Conservation (phyloP, 768 basidiomycete genomes). For the Rhodosporidiobolus sp. region DNA sequence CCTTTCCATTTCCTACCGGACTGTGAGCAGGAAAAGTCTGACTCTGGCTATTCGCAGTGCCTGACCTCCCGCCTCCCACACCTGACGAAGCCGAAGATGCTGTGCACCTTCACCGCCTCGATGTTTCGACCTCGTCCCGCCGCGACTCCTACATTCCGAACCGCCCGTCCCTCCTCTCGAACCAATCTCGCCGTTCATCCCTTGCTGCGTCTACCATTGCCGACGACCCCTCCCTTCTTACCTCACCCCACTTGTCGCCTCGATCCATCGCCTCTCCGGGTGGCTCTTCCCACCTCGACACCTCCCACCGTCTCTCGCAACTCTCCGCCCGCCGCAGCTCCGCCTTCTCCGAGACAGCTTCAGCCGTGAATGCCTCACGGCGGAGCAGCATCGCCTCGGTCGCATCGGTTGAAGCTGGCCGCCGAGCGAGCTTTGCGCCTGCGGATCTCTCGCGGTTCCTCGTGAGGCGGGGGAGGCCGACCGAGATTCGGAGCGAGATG, state of each 20-base stretch:
- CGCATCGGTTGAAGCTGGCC: not conserved
- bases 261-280: not conserved
- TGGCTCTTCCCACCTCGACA: not conserved
- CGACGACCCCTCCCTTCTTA: not conserved
- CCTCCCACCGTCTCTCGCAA: not conserved
- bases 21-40: too few species aligned
- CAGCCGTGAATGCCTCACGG: not conserved
- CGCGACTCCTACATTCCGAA: constrained; percentile 4
- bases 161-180: not conserved
- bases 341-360: not conserved
- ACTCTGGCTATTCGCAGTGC: not conserved
- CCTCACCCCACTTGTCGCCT: too few species aligned
- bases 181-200: not conserved
- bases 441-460: constrained; percentile 4
- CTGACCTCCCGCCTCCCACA: constrained; percentile 17
- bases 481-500: not conserved
- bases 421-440: not conserved
- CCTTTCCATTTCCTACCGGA: not conserved
- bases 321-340: not conserved
- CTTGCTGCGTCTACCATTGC: not conserved
- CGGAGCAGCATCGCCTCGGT: constrained; percentile 1
- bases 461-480: not conserved
- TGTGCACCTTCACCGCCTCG: not conserved
- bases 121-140: not conserved
- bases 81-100: not conserved